phyloP scores from a whole-genome alignment of 306 rosid genomes.

The Acacia confusa region DNA sequence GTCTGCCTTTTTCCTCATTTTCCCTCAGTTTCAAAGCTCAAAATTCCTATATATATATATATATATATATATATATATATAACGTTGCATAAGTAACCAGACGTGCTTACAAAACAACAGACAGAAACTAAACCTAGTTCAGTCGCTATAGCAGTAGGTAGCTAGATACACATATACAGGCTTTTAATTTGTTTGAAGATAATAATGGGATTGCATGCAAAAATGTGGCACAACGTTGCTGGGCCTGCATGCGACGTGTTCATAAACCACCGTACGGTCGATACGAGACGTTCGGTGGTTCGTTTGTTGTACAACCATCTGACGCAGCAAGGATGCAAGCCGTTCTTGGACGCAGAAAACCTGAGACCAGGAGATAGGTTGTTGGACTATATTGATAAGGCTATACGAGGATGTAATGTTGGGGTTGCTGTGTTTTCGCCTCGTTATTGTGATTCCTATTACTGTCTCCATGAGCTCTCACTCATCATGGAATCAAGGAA shows the following conservation, averaged over 20 bases:
- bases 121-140: not conserved
- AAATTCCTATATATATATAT: not conserved
- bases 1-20: not conserved
- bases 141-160: not conserved
- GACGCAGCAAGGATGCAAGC: conserved; percentile 24
- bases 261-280: conserved; percentile 57
- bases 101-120: not conserved
- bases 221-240: not conserved
- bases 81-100: not conserved
- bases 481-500: conserved; percentile 8
- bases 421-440: conserved; percentile 66
- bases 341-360: conserved; percentile 50
- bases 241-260: conserved; percentile 44
- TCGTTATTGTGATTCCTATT: conserved; percentile 50
- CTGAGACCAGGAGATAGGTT: conserved; percentile 62
- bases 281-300: conserved; percentile 47
- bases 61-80: too few relatives aligned
- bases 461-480: conserved; percentile 57
- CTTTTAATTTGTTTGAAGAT: not conserved
- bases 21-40: not conserved
- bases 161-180: not conserved
- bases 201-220: not conserved
- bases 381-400: conserved; percentile 44
- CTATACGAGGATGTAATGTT: conserved; percentile 38
- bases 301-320: conserved; percentile 55